A percentile compares a stretch with the other conserved stretches of the same genome.
These are phyloP conservation scores for Microbotryum intermedium DNA, from an alignment of 1,284 basidiomycete genomes.

Conservation along the genomic window DNA sequence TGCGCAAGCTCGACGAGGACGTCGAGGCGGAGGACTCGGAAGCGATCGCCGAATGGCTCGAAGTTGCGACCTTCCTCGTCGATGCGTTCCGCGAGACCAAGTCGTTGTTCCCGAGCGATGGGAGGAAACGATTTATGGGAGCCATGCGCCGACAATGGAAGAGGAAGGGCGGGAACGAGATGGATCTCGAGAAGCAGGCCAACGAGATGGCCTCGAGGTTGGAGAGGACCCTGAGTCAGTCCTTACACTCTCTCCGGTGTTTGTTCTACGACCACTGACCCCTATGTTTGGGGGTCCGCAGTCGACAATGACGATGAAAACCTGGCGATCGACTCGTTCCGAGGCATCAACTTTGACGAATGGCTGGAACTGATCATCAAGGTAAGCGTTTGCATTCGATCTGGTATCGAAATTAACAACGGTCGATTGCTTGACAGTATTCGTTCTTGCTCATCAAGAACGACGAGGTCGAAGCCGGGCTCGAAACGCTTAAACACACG, in stretches of 20 bases:
- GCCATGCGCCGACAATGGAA: conserved; percentile 21
- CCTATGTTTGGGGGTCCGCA: background rate
- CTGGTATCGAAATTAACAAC: background rate
- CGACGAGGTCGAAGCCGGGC: conserved; percentile 57
- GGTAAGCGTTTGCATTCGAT: conserved; percentile 45
- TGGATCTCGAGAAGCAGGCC: conserved; percentile 54
- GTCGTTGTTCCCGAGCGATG: conserved; percentile 65
- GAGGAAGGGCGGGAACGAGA: conserved; percentile 30
- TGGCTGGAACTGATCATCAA: conserved; percentile 82
- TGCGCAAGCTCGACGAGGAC: conserved; percentile 39
- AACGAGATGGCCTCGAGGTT: conserved; percentile 64
- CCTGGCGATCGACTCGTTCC: conserved; percentile 50
- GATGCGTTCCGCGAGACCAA: conserved; percentile 81
- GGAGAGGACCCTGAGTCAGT: conserved; percentile 60
- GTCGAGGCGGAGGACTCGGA: conserved; percentile 39
- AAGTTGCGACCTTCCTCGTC: conserved; percentile 73
- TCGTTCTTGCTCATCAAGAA: conserved; percentile 62
- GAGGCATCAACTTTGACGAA: conserved; percentile 71
- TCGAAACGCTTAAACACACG: conserved; percentile 72
- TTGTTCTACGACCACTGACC: background rate
- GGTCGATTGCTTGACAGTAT: conserved; percentile 51
- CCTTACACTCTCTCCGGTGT: background rate
- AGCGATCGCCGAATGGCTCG: conserved; percentile 55
- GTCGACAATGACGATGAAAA: conserved; percentile 13
- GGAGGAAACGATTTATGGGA: conserved; percentile 34